A percentile compares a stretch with the other conserved stretches of the same genome.
phyloP scores from a whole-genome alignment of 495 filamentous ascomycete genomes.

The Aspergillus kassunensis region DNA sequence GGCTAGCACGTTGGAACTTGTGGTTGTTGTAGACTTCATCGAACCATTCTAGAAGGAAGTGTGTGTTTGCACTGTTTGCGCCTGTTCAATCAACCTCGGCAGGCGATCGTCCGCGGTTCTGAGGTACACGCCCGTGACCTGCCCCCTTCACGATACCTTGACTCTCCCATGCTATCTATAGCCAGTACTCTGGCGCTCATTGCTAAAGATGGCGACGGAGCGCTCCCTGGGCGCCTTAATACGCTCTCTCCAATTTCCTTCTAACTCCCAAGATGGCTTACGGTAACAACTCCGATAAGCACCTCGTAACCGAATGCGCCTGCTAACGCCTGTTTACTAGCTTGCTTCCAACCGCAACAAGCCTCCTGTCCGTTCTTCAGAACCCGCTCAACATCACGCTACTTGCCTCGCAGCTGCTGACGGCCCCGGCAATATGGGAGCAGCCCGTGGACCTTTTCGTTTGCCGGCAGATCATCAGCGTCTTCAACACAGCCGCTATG shows the following conservation, averaged over 20 bases:
- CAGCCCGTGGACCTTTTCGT: constrained; percentile 66
- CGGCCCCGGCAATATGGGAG: constrained; percentile 82
- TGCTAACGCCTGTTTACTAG: constrained; percentile 29
- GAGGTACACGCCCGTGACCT: neutral
- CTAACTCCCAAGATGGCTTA: constrained; percentile 49
- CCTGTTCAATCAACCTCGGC: constrained; percentile 34
- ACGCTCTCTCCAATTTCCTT: constrained; percentile 47
- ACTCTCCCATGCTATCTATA: constrained; percentile 8
- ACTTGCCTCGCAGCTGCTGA: constrained; percentile 84
- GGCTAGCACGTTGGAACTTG: too few relatives aligned
- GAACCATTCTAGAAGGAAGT: too few relatives aligned
- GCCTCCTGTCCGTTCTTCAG: constrained; percentile 74
- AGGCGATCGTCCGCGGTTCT: constrained; percentile 30
- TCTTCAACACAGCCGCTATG: constrained; percentile 81
- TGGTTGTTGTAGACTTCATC: too few relatives aligned
- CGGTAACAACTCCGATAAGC: constrained; percentile 42
- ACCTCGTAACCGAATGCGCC: constrained; percentile 10
- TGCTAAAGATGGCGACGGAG: constrained; percentile 43
- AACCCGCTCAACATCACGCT: constrained; percentile 91
- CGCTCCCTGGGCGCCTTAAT: constrained; percentile 48
- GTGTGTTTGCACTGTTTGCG: constrained; percentile 44
- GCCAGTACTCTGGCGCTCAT: neutral
- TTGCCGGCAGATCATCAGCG: constrained; percentile 72
- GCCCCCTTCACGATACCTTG: constrained; percentile 5
- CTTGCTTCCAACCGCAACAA: constrained; percentile 75